phyloP scores from a whole-genome alignment of 73 alveolate genomes.

The Durusdinium trenchii region DNA sequence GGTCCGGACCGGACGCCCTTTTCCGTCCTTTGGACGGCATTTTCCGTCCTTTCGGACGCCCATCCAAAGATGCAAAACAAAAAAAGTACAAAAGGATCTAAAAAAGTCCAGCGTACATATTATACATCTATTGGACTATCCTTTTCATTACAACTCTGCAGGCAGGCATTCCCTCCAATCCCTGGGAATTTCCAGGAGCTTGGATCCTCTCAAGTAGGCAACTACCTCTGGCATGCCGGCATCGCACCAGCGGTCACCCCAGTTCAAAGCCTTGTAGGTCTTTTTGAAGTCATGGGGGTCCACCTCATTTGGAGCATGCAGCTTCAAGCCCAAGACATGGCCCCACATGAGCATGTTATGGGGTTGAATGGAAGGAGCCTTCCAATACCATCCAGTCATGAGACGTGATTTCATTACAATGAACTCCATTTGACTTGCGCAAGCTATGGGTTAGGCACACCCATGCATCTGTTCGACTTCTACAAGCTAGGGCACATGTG shows the following conservation, averaged over 20 bases:
- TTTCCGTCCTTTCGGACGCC: slow-evolving; percentile 36
- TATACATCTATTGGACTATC: not conserved
- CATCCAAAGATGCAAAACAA: not conserved
- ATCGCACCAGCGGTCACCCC: slow-evolving; percentile 29
- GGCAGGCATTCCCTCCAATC: not conserved
- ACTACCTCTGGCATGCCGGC: not conserved
- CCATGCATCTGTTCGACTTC: not conserved
- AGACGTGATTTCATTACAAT: not conserved
- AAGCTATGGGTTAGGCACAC: too few relatives aligned
- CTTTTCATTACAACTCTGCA: not conserved
- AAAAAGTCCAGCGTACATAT: not conserved
- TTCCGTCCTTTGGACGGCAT: slow-evolving; percentile 49
- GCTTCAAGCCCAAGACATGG: not conserved
- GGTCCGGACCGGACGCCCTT: slow-evolving; percentile 68
- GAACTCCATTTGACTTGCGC: not conserved
- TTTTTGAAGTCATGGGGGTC: not conserved
- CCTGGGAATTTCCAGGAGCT: not conserved
- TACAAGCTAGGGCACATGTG: not conserved
- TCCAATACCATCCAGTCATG: not conserved
- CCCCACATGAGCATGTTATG: not conserved
- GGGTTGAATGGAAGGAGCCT: not conserved
- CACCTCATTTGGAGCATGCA: not conserved
- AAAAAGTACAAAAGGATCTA: not conserved
- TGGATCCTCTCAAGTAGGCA: not conserved
- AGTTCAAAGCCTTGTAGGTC: not conserved